Percentiles rank a stretch among this genome's conserved stretches.
Evolutionary conservation across 2,329 filamentous ascomycete genomes (phyloP).

Genomic region (Scytalidium lignicola): DNA sequence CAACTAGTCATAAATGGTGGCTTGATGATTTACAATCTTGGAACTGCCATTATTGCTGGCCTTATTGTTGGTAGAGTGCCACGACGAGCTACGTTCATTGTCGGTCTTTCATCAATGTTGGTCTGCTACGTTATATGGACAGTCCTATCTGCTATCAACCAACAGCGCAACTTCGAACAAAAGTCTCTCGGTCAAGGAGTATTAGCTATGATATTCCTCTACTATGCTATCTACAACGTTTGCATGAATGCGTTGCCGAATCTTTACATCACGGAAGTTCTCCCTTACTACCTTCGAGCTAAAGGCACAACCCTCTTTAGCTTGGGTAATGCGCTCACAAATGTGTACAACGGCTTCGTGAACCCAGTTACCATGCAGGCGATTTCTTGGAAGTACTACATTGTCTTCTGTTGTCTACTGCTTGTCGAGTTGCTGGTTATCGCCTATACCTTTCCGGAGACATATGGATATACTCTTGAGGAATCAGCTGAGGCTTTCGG

Average conservation of each 20-base stretch:
- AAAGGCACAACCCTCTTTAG: slow-evolving; percentile 36
- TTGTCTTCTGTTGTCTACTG: slow-evolving; percentile 33
- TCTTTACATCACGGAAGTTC: slow-evolving; percentile 24
- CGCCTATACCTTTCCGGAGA: slow-evolving; percentile 36
- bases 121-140: slow-evolving; percentile 17
- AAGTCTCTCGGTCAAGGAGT: slow-evolving; percentile 41
- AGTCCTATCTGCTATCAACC: slow-evolving; percentile 35
- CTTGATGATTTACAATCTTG: slow-evolving; percentile 27
- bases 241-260: slow-evolving; percentile 31
- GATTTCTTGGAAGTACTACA: slow-evolving; percentile 37
- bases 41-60: no score
- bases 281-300: slow-evolving; percentile 24
- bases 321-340: slow-evolving; percentile 35
- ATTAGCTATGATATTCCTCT: slow-evolving; percentile 56
- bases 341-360: slow-evolving; percentile 7
- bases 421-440: slow-evolving; percentile 27
- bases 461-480: slow-evolving; percentile 26
- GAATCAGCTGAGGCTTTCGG: slow-evolving; percentile 28
- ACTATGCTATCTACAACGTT: slow-evolving; percentile 37
- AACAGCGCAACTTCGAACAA: slow-evolving; percentile 22
- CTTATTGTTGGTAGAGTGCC: no score
- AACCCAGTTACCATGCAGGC: slow-evolving; percentile 35
- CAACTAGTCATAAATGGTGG: slow-evolving; percentile 27
- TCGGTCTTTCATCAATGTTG: slow-evolving; percentile 15
- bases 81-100: slow-evolving; percentile 20